phyloP scores from a whole-genome alignment of 2,329 filamentous ascomycete genomes.

The Raffaelea arxii region DNA sequence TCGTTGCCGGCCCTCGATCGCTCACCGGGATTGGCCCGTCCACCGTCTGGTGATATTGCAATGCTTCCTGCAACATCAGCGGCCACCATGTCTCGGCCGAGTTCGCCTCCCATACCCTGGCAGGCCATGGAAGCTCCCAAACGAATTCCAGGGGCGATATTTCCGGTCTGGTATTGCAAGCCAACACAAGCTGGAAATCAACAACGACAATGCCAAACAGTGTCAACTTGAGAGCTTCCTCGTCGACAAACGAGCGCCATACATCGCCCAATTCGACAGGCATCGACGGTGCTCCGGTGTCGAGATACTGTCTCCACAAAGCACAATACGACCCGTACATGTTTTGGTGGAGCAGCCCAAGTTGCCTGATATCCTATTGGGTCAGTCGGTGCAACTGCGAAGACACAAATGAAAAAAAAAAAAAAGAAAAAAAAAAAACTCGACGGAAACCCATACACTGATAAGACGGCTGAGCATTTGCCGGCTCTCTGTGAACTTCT shows the following conservation, averaged over 20 bases:
- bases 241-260: conserved; percentile 5
- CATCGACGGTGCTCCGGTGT: not conserved
- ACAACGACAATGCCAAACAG: conserved; percentile 3
- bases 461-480: conserved; percentile 5
- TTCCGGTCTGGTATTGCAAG: conserved; percentile 5
- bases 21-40: not conserved
- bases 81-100: conserved; percentile 1
- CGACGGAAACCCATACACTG: not conserved
- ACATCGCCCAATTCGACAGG: not conserved
- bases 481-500: conserved; percentile 2
- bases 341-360: conserved; percentile 4
- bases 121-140: conserved; percentile 6
- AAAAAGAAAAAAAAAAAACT: not conserved
- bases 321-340: conserved; percentile 1
- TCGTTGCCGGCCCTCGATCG: conserved; percentile 1
- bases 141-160: conserved; percentile 6
- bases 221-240: conserved; percentile 6
- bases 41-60: not conserved
- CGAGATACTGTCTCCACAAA: conserved; percentile 5
- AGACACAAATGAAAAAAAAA: not conserved
- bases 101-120: conserved; percentile 3
- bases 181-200: conserved; percentile 4
- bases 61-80: conserved; percentile 2
- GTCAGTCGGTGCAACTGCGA: too few relatives aligned
- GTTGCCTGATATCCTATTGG: conserved; percentile 3